Conservation (phyloP, 306 rosid species). For the Clitoria ternatea region DNA sequence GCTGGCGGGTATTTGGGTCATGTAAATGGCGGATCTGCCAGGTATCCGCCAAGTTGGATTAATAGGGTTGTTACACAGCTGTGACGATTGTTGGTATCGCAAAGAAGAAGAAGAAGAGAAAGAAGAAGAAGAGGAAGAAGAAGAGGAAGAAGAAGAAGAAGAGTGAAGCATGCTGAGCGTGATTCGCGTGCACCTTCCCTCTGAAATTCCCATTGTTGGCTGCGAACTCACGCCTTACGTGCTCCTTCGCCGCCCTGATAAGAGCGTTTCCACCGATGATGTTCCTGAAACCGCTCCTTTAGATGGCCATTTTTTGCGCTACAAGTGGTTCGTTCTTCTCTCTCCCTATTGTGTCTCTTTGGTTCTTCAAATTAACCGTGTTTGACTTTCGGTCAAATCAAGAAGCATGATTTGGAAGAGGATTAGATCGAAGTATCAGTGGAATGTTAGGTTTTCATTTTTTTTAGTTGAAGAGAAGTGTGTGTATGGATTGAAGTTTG, state of each 20-base stretch:
- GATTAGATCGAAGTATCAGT: background rate
- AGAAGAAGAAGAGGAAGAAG: background rate
- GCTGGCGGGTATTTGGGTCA: slow-evolving; percentile 68
- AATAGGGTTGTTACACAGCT: slow-evolving; percentile 18
- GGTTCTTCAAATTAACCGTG: background rate
- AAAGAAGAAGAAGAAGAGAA: background rate
- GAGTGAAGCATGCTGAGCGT: slow-evolving; percentile 86
- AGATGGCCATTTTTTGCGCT: slow-evolving; percentile 83
- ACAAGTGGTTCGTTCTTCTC: slow-evolving; percentile 60
- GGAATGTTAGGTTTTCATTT: background rate
- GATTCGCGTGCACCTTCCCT: slow-evolving; percentile 91
- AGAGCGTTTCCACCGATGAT: slow-evolving; percentile 54
- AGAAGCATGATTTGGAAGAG: background rate
- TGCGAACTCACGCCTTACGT: slow-evolving; percentile 97
- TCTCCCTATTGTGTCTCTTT: background rate
- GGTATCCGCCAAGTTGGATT: slow-evolving; percentile 44
- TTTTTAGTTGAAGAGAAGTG: background rate
- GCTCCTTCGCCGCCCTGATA: slow-evolving; percentile 72
- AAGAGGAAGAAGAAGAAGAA: background rate
- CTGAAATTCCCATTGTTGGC: slow-evolving; percentile 97
- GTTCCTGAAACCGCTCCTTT: slow-evolving; percentile 70
- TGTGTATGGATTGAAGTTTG: background rate
- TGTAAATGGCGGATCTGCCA: slow-evolving; percentile 92
- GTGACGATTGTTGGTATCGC: slow-evolving; percentile 28
- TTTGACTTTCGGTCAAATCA: background rate